These are phyloP conservation scores for Suillus weaverae DNA, from an alignment of 768 basidiomycete species.

Conservation along the genomic window DNA sequence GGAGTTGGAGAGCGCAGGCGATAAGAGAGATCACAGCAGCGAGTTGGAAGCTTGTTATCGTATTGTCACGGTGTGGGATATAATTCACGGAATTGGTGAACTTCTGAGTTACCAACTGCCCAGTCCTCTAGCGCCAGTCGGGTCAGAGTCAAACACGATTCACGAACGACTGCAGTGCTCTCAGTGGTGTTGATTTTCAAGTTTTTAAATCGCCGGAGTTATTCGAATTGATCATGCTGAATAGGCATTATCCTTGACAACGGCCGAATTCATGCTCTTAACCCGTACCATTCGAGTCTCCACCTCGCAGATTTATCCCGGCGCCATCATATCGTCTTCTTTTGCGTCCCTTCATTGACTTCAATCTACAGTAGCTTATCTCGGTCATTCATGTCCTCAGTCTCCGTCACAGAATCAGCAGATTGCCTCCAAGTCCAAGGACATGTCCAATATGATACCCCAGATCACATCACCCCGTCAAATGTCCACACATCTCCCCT, in stretches of 20 bases:
- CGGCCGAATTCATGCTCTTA: conserved; percentile 6
- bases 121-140: not conserved
- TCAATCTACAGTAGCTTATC: conserved; percentile 1
- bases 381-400: conserved; percentile 20
- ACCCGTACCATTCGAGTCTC: not conserved
- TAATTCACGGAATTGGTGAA: not conserved
- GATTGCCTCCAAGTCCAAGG: conserved; percentile 67
- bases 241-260: not conserved
- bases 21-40: not conserved
- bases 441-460: conserved; percentile 74
- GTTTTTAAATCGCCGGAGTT: not conserved
- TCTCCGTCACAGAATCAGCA: conserved; percentile 42
- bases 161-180: not conserved
- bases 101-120: not conserved
- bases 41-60: not conserved
- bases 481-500: conserved; percentile 68
- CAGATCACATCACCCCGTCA: conserved; percentile 63
- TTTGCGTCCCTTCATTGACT: not conserved
- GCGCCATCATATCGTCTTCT: not conserved
- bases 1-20: not conserved
- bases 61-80: not conserved
- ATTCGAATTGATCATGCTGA: not conserved
- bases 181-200: too few relatives aligned
- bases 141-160: not conserved
- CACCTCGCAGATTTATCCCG: not conserved